Evolutionary conservation across 345 rosid species (phyloP).

Genomic region (Euphorbia pulcherrima): DNA sequence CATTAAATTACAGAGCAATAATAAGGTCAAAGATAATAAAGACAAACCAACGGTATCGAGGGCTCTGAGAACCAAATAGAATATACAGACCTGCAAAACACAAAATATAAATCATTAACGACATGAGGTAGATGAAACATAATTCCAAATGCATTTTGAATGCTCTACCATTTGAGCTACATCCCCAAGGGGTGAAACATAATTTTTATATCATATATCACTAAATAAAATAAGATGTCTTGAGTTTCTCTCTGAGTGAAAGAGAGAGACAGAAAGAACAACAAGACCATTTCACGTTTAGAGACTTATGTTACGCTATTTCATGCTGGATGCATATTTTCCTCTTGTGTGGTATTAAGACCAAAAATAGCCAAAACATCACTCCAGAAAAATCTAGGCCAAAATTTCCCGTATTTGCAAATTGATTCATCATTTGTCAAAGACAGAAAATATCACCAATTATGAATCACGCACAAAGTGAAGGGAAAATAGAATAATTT

Average conservation of each 20-base stretch:
- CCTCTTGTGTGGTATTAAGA: not conserved
- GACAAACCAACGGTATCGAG: constrained; percentile 92
- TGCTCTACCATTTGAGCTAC: no score
- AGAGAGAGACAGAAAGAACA: not conserved
- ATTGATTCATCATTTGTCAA: not conserved
- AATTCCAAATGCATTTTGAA: no score
- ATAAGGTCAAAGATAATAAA: not conserved
- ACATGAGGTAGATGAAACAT: not conserved
- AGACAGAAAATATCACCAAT: not conserved
- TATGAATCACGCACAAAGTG: not conserved
- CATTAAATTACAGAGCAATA: not conserved
- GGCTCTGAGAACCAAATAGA: constrained; percentile 92
- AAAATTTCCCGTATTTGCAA: not conserved
- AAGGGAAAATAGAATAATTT: not conserved
- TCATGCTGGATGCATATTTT: not conserved
- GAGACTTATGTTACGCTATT: not conserved
- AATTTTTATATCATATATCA: not conserved
- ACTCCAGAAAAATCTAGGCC: not conserved
- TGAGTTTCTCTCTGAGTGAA: not conserved
- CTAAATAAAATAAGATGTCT: not conserved
- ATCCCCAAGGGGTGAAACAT: no score
- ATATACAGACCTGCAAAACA: constrained; percentile 72
- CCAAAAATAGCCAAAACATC: not conserved
- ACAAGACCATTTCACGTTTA: not conserved
- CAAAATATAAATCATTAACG: not conserved